Conservation (phyloP, 306 rosid genomes). For the Inga laurina region DNA sequence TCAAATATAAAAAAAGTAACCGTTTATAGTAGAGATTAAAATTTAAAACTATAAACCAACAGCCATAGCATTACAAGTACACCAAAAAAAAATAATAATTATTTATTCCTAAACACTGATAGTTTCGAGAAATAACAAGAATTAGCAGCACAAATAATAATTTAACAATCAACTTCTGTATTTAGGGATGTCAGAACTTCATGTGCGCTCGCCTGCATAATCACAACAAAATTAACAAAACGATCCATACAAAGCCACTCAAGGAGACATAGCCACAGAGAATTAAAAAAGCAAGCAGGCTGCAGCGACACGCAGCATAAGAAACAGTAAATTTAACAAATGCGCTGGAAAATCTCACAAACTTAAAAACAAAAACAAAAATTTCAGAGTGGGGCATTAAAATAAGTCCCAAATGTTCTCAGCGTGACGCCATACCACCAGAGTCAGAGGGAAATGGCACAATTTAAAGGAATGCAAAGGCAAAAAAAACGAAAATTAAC, state of each 20-base stretch:
- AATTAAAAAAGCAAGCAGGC: background rate
- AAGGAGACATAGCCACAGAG: background rate
- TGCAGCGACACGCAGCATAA: background rate
- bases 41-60: background rate
- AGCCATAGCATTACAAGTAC: background rate
- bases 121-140: background rate
- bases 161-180: background rate
- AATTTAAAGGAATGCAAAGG: background rate
- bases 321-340: background rate
- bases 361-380: background rate
- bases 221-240: background rate
- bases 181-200: background rate
- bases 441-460: background rate
- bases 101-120: background rate
- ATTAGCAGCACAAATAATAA: background rate
- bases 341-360: background rate
- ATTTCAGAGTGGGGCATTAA: background rate
- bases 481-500: background rate
- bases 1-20: background rate
- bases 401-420: background rate
- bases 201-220: background rate
- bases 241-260: background rate
- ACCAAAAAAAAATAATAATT: background rate
- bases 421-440: background rate
- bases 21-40: background rate